Conservation (phyloP, 2,329 filamentous ascomycete species). For the Bisporella sp. region DNA sequence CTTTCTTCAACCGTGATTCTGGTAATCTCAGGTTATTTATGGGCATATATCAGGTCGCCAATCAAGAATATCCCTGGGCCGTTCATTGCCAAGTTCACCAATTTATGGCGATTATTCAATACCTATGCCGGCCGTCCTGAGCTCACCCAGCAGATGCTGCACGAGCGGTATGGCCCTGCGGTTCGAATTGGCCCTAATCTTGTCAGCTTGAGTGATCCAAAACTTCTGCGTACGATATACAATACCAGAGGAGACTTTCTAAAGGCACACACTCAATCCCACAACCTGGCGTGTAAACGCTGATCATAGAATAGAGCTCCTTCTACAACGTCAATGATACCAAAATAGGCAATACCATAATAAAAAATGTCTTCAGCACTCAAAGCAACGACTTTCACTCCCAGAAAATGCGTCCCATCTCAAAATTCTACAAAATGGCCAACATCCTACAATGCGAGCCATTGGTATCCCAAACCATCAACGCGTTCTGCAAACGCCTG, state of each 20-base stretch:
- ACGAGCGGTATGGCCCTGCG: constrained; percentile 16
- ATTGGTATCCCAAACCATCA: constrained; percentile 26
- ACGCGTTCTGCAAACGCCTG: constrained; percentile 25
- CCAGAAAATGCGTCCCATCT: constrained; percentile 16
- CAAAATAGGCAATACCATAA: constrained; percentile 10
- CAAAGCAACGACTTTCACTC: constrained; percentile 14
- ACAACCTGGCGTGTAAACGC: not conserved
- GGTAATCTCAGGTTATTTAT: not conserved
- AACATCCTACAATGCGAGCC: constrained; percentile 18
- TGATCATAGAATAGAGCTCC: constrained; percentile 5
- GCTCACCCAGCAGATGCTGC: constrained; percentile 11
- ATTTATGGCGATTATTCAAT: constrained; percentile 21
- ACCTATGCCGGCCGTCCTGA: constrained; percentile 13
- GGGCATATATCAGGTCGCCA: constrained; percentile 9
- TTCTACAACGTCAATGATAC: constrained; percentile 19
- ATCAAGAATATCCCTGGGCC: constrained; percentile 19
- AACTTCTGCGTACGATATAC: constrained; percentile 13
- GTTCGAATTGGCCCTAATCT: constrained; percentile 21
- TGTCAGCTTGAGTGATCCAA: constrained; percentile 20
- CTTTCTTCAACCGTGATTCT: not conserved
- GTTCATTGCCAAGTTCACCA: constrained; percentile 20
- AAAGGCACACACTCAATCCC: constrained; percentile 11
- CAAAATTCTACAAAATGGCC: constrained; percentile 22
- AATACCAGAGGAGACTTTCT: constrained; percentile 10
- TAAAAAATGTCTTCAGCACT: constrained; percentile 18